Evolutionary conservation across 116 monocot species (phyloP), one percentile per base, ranked within the genome.

Genomic region (Trichopus zeylanicus): DNA sequence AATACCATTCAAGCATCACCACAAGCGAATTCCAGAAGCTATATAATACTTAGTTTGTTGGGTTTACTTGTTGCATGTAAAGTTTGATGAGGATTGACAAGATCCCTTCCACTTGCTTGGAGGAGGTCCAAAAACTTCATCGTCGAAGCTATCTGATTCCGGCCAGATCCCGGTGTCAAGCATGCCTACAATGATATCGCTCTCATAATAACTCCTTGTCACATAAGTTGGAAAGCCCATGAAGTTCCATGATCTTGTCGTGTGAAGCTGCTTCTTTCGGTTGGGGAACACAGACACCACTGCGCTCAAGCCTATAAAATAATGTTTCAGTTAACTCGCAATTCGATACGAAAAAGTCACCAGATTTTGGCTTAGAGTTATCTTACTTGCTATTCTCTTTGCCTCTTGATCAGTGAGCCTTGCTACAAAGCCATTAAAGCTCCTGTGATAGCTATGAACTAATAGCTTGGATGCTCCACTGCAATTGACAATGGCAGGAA

Each of bases 241-340:
- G 67, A 67, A 67, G 48, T 33, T 20, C 67, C 67, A 67, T 16
- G 67, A 67, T 12, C 48, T 32, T 33, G 67, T 67, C 6, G 67
- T 67, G 31, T 48, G 67, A 16, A 39, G 57, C 18, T 58, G 15
- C 16, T 23, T 37, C 0, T 20, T 42, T 22, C 13, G 33, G 29
- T 30, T 66, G n/a, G 56, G 66, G 46, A 56, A 56, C 16, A 66
- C 66, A 0, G 66, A 66, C 1, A 66, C 66, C 8, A 66, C 48
- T 2, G 55, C 42, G 10, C 29, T 29, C 42, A 56, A 29, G 24
- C 46, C 66, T 66, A 11, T 24, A 6, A 15, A 7, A 25, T 25
- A 52, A 11, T 24, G 5, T 20, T 7, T 6, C 26, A 24, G 19
- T 52, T 22, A 52, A 4, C 4, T 24, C 25, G 18, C 18, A 29